These are phyloP conservation scores for Mycosphaerelloides madeirae DNA, from an alignment of 2,329 filamentous ascomycete species.

Conservation along the genomic window DNA sequence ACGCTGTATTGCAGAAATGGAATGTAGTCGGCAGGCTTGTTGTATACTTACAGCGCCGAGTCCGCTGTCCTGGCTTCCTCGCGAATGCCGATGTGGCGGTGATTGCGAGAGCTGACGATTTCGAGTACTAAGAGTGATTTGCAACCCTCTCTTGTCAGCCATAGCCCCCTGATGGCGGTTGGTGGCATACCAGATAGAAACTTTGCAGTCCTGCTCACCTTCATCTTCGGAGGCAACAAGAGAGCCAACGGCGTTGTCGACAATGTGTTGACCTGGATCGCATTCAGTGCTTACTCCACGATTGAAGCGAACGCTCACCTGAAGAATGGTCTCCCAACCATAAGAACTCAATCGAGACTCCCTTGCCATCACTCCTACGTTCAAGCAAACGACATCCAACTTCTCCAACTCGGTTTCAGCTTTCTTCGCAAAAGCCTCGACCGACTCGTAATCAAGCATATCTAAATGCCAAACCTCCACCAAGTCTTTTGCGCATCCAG, in stretches of 20 bases:
- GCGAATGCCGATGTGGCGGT: background rate
- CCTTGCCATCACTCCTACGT: constrained; percentile 34
- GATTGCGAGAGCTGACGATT: constrained; percentile 13
- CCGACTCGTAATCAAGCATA: constrained; percentile 22
- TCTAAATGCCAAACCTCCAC: constrained; percentile 31
- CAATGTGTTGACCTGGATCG: no score
- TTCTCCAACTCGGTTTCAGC: constrained; percentile 21
- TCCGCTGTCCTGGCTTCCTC: background rate
- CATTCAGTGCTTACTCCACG: no score
- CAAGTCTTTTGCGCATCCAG: constrained; percentile 24
- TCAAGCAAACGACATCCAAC: constrained; percentile 37
- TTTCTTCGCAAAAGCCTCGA: constrained; percentile 24
- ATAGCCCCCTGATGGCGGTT: constrained; percentile 17
- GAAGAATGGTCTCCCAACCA: constrained; percentile 45
- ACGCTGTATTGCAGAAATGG: constrained; percentile 9
- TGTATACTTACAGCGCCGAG: constrained; percentile 8
- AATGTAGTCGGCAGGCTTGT: background rate
- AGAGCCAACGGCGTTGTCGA: constrained; percentile 53
- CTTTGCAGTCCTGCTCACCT: no score
- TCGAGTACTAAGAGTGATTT: constrained; percentile 15
- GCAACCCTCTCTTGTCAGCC: no score
- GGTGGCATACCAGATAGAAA: constrained; percentile 2
- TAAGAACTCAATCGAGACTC: constrained; percentile 25
- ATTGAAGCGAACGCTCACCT: constrained; percentile 45
- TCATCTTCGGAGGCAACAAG: constrained; percentile 40